These are phyloP conservation scores for Ramularia collo-cygni DNA, from an alignment of 2,329 filamentous ascomycete genomes.

Conservation along the genomic window DNA sequence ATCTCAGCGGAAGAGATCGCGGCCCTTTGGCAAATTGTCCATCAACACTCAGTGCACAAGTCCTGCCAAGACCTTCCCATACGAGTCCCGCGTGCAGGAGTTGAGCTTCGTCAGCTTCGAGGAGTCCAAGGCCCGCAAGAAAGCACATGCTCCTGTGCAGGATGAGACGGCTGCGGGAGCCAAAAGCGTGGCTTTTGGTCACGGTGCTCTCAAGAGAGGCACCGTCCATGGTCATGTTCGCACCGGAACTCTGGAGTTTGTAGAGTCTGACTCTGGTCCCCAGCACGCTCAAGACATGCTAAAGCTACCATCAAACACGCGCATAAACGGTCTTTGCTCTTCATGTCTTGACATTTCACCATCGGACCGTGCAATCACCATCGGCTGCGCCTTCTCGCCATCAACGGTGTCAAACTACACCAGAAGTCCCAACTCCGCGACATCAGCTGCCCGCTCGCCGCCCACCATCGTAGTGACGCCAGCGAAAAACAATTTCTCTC, in stretches of 20 bases:
- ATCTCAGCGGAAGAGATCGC: constrained; percentile 6
- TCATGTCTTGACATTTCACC: constrained; percentile 53
- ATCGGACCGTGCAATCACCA: constrained; percentile 63
- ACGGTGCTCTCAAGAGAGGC: neutral
- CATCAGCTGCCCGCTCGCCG: constrained; percentile 23
- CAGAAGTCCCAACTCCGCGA: constrained; percentile 28
- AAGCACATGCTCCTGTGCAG: constrained; percentile 3
- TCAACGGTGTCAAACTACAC: constrained; percentile 41
- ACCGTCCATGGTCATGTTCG: constrained; percentile 1
- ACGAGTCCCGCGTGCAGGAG: constrained; percentile 24
- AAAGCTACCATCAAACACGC: constrained; percentile 16
- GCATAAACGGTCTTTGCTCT: constrained; percentile 22
- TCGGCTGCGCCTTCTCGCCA: constrained; percentile 61
- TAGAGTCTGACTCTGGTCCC: neutral
- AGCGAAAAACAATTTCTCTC: constrained; percentile 47
- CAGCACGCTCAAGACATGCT: constrained; percentile 40
- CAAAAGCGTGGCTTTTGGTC: neutral
- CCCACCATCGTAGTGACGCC: constrained; percentile 50
- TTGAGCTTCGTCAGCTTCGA: constrained; percentile 21
- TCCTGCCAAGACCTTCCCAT: constrained; percentile 38
- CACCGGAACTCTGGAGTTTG: neutral
- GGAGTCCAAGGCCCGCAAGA: constrained; percentile 16
- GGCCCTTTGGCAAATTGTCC: constrained; percentile 15
- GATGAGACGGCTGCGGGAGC: neutral
- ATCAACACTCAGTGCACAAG: constrained; percentile 62